These are phyloP conservation scores for Aspergillus diversus DNA, from an alignment of 495 filamentous ascomycete genomes.

Conservation along the genomic window DNA sequence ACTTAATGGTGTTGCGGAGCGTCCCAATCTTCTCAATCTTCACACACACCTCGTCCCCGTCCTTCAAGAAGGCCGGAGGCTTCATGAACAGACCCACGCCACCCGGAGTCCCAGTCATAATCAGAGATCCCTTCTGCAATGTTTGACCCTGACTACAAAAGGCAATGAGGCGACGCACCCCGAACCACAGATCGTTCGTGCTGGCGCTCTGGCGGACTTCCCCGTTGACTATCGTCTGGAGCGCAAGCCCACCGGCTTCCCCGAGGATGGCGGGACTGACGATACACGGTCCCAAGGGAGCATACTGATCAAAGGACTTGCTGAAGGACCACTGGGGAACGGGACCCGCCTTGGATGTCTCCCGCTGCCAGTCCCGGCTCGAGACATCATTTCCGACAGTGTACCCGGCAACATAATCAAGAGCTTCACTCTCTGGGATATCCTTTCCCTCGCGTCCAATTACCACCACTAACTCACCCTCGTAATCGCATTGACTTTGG, in stretches of 20 bases:
- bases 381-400: constrained; percentile 70
- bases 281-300: constrained; percentile 60
- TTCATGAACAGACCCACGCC: constrained; percentile 11
- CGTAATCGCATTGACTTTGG: constrained; percentile 54
- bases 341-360: constrained; percentile 53
- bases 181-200: constrained; percentile 71
- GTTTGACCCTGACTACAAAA: constrained; percentile 70
- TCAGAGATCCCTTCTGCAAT: constrained; percentile 65
- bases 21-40: not conserved
- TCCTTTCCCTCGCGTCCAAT: constrained; percentile 66
- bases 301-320: constrained; percentile 75
- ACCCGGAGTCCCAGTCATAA: constrained; percentile 65
- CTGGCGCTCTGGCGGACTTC: constrained; percentile 61
- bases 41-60: constrained; percentile 26
- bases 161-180: constrained; percentile 62
- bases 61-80: constrained; percentile 7
- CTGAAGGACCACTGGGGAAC: constrained; percentile 70
- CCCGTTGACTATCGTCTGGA: constrained; percentile 64
- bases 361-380: constrained; percentile 66
- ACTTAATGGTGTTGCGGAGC: not conserved
- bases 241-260: constrained; percentile 61
- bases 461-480: constrained; percentile 69
- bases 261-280: constrained; percentile 12
- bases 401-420: constrained; percentile 70
- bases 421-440: constrained; percentile 61